Evolutionary conservation across 1,139 yeast species (phyloP).

Genomic region (Saccharomyces hybrid): DNA sequence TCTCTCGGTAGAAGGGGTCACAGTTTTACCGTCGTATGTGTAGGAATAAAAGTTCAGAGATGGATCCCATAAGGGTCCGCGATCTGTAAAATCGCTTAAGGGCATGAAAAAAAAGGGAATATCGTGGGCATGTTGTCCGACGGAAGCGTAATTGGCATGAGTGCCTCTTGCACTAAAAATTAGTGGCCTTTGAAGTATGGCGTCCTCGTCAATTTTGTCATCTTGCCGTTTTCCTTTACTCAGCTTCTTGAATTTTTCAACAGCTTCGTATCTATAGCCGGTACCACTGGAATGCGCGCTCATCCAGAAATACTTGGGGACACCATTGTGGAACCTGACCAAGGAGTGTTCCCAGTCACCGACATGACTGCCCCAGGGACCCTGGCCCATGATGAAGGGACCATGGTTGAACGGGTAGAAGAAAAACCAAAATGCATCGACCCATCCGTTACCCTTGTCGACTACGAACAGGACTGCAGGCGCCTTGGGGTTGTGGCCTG

Average conservation of each 20-base stretch:
- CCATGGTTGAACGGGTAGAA: constrained; percentile 87
- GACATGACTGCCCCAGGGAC: constrained; percentile 91
- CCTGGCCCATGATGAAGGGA: constrained; percentile 91
- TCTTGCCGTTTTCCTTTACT: constrained; percentile 13
- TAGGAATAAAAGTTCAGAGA: constrained; percentile 69
- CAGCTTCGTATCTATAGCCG: constrained; percentile 66
- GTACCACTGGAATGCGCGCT: constrained; percentile 98
- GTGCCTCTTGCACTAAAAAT: constrained; percentile 88
- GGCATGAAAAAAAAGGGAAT: constrained; percentile 67
- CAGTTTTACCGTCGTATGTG: constrained; percentile 42
- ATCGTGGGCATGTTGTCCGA: constrained; percentile 90
- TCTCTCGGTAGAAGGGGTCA: constrained; percentile 28
- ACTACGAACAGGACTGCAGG: constrained; percentile 76
- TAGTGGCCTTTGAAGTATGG: constrained; percentile 44
- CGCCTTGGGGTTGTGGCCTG: constrained; percentile 62
- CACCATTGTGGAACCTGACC: constrained; percentile 70
- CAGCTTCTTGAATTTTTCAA: constrained; percentile 51
- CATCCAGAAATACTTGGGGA: constrained; percentile 84
- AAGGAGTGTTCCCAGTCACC: constrained; percentile 97
- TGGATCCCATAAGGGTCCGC: constrained; percentile 93
- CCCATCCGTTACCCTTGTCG: constrained; percentile 81
- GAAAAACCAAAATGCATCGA: constrained; percentile 87
- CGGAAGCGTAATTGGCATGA: constrained; percentile 90
- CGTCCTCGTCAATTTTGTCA: constrained; percentile 6
- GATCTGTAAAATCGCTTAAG: constrained; percentile 79